A percentile compares a stretch with the other conserved stretches of the same genome.
Conservation (phyloP, 495 filamentous ascomycete species). For the Xylaria flabelliformis region DNA sequence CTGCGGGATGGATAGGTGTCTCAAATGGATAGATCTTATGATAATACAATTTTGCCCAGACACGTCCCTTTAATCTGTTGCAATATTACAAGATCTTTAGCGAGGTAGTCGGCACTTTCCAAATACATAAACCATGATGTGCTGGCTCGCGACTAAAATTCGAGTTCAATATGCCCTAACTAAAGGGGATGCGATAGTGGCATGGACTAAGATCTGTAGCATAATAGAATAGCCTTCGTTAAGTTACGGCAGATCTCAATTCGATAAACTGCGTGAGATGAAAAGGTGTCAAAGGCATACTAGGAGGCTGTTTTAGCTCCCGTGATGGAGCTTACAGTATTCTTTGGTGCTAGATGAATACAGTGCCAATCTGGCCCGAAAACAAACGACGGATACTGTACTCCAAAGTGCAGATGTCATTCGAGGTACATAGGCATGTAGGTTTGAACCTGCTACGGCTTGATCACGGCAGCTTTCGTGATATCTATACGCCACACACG, state of each 20-base stretch:
- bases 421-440: too few species aligned
- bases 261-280: background rate
- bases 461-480: constrained; percentile 9
- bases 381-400: background rate
- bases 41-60: background rate
- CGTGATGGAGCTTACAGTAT: background rate
- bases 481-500: constrained; percentile 13
- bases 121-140: too few species aligned
- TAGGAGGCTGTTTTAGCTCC: background rate
- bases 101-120: too few species aligned
- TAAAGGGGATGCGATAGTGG: background rate
- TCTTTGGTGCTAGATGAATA: background rate
- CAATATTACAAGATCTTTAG: background rate
- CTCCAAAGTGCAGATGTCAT: constrained; percentile 6
- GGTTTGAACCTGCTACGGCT: background rate
- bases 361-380: background rate
- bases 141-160: too few species aligned
- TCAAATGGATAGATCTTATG: constrained; percentile 20
- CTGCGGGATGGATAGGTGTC: constrained; percentile 10
- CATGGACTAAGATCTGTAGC: background rate
- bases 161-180: background rate
- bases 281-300: too few species aligned
- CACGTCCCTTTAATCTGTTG: background rate
- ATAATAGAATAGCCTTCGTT: background rate
- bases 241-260: background rate